Evolutionary conservation across 164 flowering plant species (phyloP), one percentile per base, ranked within the genome.

Genomic region (Dillenia turbinata): DNA sequence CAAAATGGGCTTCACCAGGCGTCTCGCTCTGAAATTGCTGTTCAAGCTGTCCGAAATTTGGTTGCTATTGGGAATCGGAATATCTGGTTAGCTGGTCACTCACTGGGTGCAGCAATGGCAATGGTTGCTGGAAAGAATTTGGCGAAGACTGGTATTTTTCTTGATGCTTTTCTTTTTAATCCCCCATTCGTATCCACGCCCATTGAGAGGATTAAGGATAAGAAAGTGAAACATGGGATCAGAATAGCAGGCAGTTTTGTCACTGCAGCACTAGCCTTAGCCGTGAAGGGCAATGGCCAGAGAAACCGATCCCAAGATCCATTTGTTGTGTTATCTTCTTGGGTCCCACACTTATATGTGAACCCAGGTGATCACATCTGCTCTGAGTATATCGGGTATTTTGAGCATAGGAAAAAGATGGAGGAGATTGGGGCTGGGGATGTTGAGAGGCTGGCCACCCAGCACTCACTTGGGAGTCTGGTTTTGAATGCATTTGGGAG

Each of bases 41-140:
- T 86, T 71, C 87, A 82, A 71, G 84, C 88, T 22, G 90, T 91
- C 8, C 71, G 83, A 10, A 74, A 75, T 58, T 49, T 80, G 57
- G 87, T 81, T 26, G 84, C 91, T 16, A 50, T 63, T 52, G 84
- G 83, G 62, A 78, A 65, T 56, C 59, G 65, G 7, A 82, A 70
- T 50, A 61, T 89, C 11, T 95, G 96, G 96, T 67, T 95, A 47
- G 74, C 94, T 40, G 99, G 99, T 26, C 99, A 95, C 65, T 95
- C 99, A 16, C 72, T 95, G 9, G 99, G 99, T 49, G 68, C 97
- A 19, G 89, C 96, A 55, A 77, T 91, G 75, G 96, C 89, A 56
- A 60, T 86, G 86, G 86, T 88, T 44, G 89, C 90, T 16, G 99
- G 96, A 14, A 91, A 81, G 75, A 79, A 71, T 17, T 86, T 91